Evolutionary conservation across 1,284 basidiomycete genomes (phyloP).

Genomic region (Austropuccinia psidii): DNA sequence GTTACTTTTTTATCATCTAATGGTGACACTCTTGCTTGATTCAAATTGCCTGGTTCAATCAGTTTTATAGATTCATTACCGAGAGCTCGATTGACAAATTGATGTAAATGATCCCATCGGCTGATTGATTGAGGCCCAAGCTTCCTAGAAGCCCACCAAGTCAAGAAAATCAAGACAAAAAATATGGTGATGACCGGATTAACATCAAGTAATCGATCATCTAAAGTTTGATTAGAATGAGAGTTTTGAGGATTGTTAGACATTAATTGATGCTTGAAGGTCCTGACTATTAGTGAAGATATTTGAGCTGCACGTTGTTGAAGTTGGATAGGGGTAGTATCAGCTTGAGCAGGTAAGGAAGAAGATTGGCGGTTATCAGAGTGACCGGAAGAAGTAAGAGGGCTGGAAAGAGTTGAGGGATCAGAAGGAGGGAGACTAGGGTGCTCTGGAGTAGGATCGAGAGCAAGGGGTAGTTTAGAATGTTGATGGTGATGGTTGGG

Average conservation of each 20-base stretch:
- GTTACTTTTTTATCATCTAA: not conserved
- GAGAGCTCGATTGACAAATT: conserved; percentile 3
- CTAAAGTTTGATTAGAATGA: not conserved
- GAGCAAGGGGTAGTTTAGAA: not conserved
- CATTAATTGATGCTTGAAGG: conserved; percentile 24
- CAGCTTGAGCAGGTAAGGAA: not conserved
- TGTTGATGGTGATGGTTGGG: not conserved
- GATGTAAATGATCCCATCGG: conserved; percentile 27
- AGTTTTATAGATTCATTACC: not conserved
- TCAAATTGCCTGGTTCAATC: not conserved
- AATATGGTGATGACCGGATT: conserved; percentile 20
- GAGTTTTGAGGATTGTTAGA: not conserved
- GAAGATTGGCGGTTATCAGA: not conserved
- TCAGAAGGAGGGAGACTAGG: conserved; percentile 8
- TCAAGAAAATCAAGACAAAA: conserved; percentile 21
- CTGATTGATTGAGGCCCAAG: not conserved
- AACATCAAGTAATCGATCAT: conserved; percentile 16
- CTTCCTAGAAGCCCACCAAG: conserved; percentile 31
- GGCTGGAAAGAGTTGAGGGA: not conserved
- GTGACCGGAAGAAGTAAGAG: not conserved
- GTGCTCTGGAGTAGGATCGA: conserved; percentile 21
- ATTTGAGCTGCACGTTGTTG: conserved; percentile 28
- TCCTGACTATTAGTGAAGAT: conserved; percentile 21
- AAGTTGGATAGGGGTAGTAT: conserved; percentile 11
- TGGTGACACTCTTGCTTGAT: not conserved